A percentile compares a stretch with the other conserved stretches of the same genome.
Evolutionary conservation across 2,329 filamentous ascomycete species (phyloP).

Genomic region (Diplodia mutila): DNA sequence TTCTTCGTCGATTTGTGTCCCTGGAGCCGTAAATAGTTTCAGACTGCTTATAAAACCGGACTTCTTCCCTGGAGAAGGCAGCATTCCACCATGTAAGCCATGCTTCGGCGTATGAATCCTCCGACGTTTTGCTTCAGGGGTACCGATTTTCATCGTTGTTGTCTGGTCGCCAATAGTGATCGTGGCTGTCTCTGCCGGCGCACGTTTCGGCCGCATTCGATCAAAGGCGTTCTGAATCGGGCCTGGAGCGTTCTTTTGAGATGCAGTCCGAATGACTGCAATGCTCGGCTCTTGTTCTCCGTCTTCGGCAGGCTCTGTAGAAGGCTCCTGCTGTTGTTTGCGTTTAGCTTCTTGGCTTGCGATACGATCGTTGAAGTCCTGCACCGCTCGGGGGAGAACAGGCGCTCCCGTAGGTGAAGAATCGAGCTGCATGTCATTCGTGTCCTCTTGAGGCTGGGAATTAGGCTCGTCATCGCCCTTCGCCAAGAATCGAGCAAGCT

Average conservation of each 20-base stretch:
- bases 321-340: neutral
- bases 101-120: slow-evolving; percentile 46
- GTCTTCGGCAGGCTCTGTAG: neutral
- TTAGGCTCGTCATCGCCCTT: slow-evolving; percentile 5
- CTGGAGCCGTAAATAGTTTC: slow-evolving; percentile 59
- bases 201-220: slow-evolving; percentile 66
- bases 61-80: slow-evolving; percentile 36
- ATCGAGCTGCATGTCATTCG: slow-evolving; percentile 25
- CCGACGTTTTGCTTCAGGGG: slow-evolving; percentile 48
- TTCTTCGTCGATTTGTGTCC: slow-evolving; percentile 43
- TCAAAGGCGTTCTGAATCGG: slow-evolving; percentile 65
- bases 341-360: slow-evolving; percentile 37
- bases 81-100: slow-evolving; percentile 35
- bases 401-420: neutral
- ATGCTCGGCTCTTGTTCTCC: slow-evolving; percentile 26
- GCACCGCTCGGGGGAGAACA: slow-evolving; percentile 28
- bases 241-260: slow-evolving; percentile 46
- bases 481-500: neutral
- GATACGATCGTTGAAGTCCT: slow-evolving; percentile 48
- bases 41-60: slow-evolving; percentile 50
- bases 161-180: slow-evolving; percentile 75
- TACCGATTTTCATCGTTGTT: slow-evolving; percentile 67
- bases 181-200: slow-evolving; percentile 67
- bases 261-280: neutral
- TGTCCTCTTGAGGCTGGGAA: slow-evolving; percentile 34